phyloP scores from a whole-genome alignment of 176 grass and related monocot genomes.

The Raddia guianensis region DNA sequence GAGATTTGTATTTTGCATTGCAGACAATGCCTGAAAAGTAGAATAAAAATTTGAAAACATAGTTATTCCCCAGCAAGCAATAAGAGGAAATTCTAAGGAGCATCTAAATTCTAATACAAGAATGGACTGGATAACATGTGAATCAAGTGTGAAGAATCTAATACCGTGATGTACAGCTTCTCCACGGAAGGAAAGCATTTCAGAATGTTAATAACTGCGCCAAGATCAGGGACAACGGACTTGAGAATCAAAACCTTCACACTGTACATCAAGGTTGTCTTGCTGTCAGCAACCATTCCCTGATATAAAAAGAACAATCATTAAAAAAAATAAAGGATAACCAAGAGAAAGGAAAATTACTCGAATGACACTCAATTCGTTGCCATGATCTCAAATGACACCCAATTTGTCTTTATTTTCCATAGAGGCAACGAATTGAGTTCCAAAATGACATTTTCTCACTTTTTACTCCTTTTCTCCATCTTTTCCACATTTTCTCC shows the following conservation, averaged over 20 bases:
- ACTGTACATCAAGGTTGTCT: background rate
- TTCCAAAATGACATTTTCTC: no score
- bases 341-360: no score
- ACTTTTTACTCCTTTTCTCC: no score
- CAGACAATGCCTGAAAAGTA: conserved; percentile 4
- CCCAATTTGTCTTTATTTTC: no score
- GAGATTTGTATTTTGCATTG: conserved; percentile 5
- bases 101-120: no score
- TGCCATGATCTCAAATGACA: no score
- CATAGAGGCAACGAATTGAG: no score
- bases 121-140: no score
- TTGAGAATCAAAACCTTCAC: conserved; percentile 16
- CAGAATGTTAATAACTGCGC: background rate
- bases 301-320: no score
- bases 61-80: background rate
- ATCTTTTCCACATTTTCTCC: no score
- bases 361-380: no score
- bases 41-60: background rate
- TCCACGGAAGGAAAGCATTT: conserved; percentile 14
- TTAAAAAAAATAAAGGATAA: background rate
- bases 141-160: background rate
- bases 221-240: background rate
- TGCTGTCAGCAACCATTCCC: background rate
- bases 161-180: conserved; percentile 8
- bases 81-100: no score